These are phyloP conservation scores for Aspergillus terreus DNA, from an alignment of 2,329 filamentous ascomycete species.

Conservation along the genomic window DNA sequence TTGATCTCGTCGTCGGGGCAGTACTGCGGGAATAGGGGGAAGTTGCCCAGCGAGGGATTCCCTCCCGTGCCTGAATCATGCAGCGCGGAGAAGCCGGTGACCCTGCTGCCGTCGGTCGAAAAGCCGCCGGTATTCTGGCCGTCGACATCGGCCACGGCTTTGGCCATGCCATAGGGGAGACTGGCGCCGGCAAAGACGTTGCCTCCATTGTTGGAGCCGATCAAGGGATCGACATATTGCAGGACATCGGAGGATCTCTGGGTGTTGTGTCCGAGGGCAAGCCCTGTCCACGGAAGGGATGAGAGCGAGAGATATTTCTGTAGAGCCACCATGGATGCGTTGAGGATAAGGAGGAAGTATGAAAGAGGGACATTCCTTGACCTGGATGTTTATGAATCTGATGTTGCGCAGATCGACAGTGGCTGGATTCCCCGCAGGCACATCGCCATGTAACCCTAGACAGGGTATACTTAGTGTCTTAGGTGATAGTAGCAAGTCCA, in stretches of 20 bases:
- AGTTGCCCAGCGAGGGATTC: slow-evolving; percentile 65
- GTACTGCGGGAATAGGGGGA: slow-evolving; percentile 65
- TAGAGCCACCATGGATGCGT: background rate
- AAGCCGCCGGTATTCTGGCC: slow-evolving; percentile 52
- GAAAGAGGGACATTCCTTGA: background rate
- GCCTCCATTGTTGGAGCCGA: slow-evolving; percentile 51
- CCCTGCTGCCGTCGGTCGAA: slow-evolving; percentile 48
- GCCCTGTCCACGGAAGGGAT: background rate
- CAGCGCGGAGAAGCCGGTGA: slow-evolving; percentile 51
- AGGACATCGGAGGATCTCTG: slow-evolving; percentile 33
- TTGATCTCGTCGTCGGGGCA: slow-evolving; percentile 61
- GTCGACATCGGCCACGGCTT: slow-evolving; percentile 54
- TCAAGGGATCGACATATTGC: slow-evolving; percentile 49
- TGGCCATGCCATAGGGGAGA: slow-evolving; percentile 54
- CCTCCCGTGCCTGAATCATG: slow-evolving; percentile 51
- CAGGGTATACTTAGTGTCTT: too few species aligned
- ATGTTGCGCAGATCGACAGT: slow-evolving; percentile 2
- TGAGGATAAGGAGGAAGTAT: background rate
- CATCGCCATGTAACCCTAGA: too few species aligned
- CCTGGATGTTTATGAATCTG: too few species aligned
- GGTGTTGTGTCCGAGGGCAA: background rate
- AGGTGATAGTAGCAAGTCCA: too few species aligned
- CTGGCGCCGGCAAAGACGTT: slow-evolving; percentile 57
- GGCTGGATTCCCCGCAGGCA: background rate
- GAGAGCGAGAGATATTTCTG: background rate